Percentiles rank a stretch among this genome's conserved stretches.
phyloP scores from a whole-genome alignment of 164 flowering plant genomes.

The Vitis cinerea region DNA sequence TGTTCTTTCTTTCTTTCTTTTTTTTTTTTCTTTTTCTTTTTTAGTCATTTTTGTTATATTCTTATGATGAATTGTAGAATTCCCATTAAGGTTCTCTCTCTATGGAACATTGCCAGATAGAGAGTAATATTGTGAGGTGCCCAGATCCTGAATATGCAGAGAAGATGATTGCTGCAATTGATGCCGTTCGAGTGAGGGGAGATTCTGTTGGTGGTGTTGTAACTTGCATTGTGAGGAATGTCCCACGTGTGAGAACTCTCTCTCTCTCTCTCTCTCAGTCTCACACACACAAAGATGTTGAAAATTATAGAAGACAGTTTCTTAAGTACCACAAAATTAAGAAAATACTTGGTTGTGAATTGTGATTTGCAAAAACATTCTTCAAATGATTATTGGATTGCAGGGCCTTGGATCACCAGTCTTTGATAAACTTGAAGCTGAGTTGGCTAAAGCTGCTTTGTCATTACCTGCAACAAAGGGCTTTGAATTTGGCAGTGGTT shows the following conservation, averaged over 20 bases:
- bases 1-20: not conserved
- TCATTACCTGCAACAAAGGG: constrained; percentile 96
- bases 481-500: constrained; percentile 96
- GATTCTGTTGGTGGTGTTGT: constrained; percentile 97
- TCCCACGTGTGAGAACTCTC: constrained; percentile 69
- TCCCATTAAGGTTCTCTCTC: not conserved
- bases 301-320: too few species aligned
- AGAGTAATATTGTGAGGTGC: constrained; percentile 91
- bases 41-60: not conserved
- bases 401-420: constrained; percentile 99
- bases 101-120: constrained; percentile 49
- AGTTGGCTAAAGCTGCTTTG: constrained; percentile 85
- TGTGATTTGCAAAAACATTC: too few species aligned
- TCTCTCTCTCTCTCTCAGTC: constrained; percentile 6
- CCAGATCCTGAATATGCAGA: constrained; percentile 96
- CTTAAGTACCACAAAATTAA: too few species aligned
- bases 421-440: constrained; percentile 97
- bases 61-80: not conserved
- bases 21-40: not conserved
- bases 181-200: constrained; percentile 81
- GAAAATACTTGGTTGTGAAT: too few species aligned
- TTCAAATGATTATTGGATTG: not conserved
- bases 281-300: not conserved
- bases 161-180: constrained; percentile 95
- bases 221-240: constrained; percentile 88